Evolutionary conservation across 176 grass and related monocot genomes (phyloP).

Genomic region (Zea luxurians): DNA sequence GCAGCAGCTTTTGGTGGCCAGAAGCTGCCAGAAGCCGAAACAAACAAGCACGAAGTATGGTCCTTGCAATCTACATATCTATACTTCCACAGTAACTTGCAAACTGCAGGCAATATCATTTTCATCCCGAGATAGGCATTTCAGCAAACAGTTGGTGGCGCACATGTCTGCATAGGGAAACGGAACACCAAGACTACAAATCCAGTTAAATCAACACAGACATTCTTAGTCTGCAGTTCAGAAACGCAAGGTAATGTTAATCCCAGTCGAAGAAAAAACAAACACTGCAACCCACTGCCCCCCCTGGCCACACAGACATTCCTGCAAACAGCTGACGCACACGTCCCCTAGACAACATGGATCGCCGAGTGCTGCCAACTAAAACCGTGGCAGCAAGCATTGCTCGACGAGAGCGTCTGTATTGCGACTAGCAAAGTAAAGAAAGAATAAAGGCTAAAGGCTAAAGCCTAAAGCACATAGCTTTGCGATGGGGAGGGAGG

Average conservation of each 20-base stretch:
- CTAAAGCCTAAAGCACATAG: not conserved
- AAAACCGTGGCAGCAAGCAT: not conserved
- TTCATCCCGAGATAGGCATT: not conserved
- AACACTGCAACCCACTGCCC: not conserved
- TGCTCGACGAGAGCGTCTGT: too few relatives aligned
- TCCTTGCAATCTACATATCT: too few relatives aligned
- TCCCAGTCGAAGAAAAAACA: not conserved
- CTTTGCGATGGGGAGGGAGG: not conserved
- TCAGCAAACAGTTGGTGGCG: not conserved
- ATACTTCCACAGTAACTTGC: not conserved
- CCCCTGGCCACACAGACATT: conserved; percentile 19
- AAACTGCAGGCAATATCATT: not conserved
- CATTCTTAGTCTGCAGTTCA: not conserved
- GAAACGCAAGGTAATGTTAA: not conserved
- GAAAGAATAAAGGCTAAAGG: not conserved
- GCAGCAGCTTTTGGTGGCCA: too few relatives aligned
- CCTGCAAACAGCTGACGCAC: not conserved
- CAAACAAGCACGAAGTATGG: too few relatives aligned
- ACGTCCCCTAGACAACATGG: not conserved
- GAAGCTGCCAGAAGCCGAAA: too few relatives aligned
- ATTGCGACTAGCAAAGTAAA: not conserved
- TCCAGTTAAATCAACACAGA: not conserved
- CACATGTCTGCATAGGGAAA: not conserved
- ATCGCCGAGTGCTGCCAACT: not conserved
- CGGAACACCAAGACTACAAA: not conserved